Evolutionary conservation across 345 rosid species (phyloP), one percentile per base, ranked within the genome.

Genomic region (Rhodomyrtus tomentosa): DNA sequence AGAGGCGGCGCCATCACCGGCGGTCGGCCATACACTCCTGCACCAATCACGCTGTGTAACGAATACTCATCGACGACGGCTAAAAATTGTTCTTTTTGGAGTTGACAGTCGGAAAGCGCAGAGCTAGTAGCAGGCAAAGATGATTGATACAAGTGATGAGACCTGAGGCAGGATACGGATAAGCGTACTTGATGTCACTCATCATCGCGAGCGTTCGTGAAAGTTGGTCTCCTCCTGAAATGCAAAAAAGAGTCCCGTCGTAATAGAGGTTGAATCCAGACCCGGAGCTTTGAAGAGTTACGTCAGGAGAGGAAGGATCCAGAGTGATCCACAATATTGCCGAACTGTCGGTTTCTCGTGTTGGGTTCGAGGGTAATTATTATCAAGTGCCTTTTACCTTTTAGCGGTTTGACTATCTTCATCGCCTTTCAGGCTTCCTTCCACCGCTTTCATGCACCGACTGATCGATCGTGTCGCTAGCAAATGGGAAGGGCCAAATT

Each of bases 1-100:
- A 87, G 93, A 1, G 91, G 93, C 6, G 94, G 93, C 16, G 89
- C 92, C 91, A 89, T 92, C n/a, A 94, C 95, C 27, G 92, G 91
- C 1, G 95, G 95, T 18, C 88, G 86, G 68, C 82, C 84, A 55
- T 91, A 88, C 50, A 72, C 62, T 12, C 88, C 27, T 29, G 73
- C 73, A 29, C 73, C 72, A 59, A 59, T 38, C 73, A 59, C 20
- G 74, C 29, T 27, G 74, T 59, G 16, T 59, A 0, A 62, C 9
- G 22, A 62, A 32, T 62, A 32, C 3, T 16, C 38, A 62, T 32
- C 1, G 11, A 32, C 3, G 42, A 62, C 4, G 74, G 42, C 24
- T 3, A 18, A 62, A 9, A 20, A 62, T 40, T 40, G 42, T 38
- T 29, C 18, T 32, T 62, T 2, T n/a, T n/a, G n/a, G n/a, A n/a